Evolutionary conservation across 2,329 filamentous ascomycete species (phyloP).

Genomic region (Beauveria sp.): DNA sequence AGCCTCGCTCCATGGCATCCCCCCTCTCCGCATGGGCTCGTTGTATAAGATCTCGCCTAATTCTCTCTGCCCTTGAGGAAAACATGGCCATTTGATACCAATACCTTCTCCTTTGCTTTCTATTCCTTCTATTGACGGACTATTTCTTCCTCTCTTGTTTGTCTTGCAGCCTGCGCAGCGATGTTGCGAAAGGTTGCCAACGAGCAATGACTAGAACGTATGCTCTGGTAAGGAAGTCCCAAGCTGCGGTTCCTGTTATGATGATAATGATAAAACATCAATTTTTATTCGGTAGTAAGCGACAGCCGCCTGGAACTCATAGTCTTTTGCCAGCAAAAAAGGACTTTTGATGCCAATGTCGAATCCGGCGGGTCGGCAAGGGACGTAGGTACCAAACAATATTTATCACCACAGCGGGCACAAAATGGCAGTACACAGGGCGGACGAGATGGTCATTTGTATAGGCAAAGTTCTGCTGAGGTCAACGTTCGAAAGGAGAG

Average conservation of each 20-base stretch:
- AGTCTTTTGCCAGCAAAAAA: neutral
- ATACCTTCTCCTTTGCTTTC: neutral
- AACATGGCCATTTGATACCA: neutral
- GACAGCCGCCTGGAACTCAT: neutral
- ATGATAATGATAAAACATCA: too few species aligned
- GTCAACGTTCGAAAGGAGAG: neutral
- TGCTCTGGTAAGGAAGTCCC: neutral
- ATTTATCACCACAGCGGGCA: neutral
- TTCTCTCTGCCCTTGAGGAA: neutral
- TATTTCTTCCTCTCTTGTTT: neutral
- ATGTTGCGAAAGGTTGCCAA: neutral
- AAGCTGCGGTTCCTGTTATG: too few species aligned
- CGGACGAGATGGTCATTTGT: neutral
- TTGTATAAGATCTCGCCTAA: conserved; percentile 1
- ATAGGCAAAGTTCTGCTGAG: neutral
- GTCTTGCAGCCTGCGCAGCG: neutral
- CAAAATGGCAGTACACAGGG: neutral
- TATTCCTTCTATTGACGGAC: neutral
- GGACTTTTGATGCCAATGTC: neutral
- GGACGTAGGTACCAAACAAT: neutral
- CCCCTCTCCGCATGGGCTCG: neutral
- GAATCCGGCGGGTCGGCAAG: neutral
- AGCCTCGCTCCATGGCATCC: neutral
- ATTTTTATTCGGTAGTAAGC: neutral
- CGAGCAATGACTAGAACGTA: too few species aligned